Base-by-base conservation (phyloP, 2,329 filamentous ascomycete genomes). In the Stromatinia cepivora region DNA sequence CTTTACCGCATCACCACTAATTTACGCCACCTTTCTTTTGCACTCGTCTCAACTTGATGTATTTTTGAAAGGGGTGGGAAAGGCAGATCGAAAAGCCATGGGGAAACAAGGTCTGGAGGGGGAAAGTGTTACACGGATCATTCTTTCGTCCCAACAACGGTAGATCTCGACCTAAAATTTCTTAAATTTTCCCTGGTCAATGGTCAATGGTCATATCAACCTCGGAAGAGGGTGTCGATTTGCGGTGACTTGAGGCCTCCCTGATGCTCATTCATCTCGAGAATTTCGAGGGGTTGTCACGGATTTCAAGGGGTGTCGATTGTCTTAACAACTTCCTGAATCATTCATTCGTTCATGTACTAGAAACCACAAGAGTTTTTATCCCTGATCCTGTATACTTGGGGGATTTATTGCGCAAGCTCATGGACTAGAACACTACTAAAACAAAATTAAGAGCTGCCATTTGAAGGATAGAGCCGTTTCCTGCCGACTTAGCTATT, bases 301-400 rank as follows among this genome's bases (percentile, higher is more conserved):
- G 36, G 39, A 56, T 56, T n/a, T 15, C 20, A 45, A 31, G 22
- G 36, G 28, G 36, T 45, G 22, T 53, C 11, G 48, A 53, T 65
- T 56, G 50, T 66, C 63, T 54, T 66, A 3, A 54, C 50, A 58
- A 46, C 61, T 46, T 56, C 67, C 62, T 68, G 65, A 68, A 63
- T 28, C 7, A 52, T 36, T 45, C 25, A 56, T 31, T 45, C 25
- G 36, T 66, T 45, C 63, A 57, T 66, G 63, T 66, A 66, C 36
- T 56, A 39, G 52, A 28, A 64, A 34, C 22, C 63, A 54, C 20
- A 45, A 66, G n/a, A n/a, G 22, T 45, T 17, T n/a, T 20, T n/a
- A 42, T 45, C 63, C 48, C 50, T 56, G 63, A 45, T 56, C 36
- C 50, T 22, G 34, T 54, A 56, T 42, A 11, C 36, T 65, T 42